Percentiles rank a stretch among this genome's conserved stretches.
phyloP scores from a whole-genome alignment of 331 rosid species.

The Dryas integrifolia region DNA sequence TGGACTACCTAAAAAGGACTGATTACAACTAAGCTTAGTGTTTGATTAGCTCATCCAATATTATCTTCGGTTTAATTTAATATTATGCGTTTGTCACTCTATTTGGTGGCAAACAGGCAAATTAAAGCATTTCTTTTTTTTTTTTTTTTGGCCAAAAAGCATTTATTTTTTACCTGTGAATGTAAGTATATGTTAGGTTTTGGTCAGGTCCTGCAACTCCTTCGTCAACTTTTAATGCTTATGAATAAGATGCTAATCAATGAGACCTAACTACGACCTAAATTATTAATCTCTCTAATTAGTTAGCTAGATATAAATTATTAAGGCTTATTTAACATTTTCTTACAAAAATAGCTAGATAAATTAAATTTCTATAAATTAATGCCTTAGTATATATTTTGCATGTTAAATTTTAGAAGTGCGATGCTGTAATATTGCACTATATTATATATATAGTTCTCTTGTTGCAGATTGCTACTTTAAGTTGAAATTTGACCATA shows the following conservation, averaged over 20 bases:
- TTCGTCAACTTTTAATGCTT: not conserved
- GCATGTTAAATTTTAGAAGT: too few species aligned
- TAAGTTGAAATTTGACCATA: not conserved
- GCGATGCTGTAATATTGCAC: too few species aligned
- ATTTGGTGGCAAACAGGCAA: conserved; percentile 13
- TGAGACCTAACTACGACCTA: not conserved
- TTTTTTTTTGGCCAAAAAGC: too few species aligned
- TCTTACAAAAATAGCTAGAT: too few species aligned
- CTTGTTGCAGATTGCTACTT: not conserved
- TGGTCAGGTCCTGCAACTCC: not conserved
- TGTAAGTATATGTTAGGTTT: conserved; percentile 13
- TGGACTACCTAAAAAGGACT: conserved; percentile 41
- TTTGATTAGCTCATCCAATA: conserved; percentile 27
- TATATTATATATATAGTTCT: too few species aligned
- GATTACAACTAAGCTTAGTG: conserved; percentile 19
- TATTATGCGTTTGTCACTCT: conserved; percentile 3
- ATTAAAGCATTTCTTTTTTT: not conserved
- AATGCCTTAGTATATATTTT: too few species aligned
- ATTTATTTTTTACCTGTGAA: conserved; percentile 1
- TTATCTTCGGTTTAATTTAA: conserved; percentile 4
- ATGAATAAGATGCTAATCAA: not conserved
- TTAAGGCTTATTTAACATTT: too few species aligned
- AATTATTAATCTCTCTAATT: not conserved
- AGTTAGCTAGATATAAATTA: not conserved
- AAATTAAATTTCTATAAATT: too few species aligned